These are phyloP conservation scores for Allium sativum DNA, from an alignment of 106 monocot species.

Conservation along the genomic window DNA sequence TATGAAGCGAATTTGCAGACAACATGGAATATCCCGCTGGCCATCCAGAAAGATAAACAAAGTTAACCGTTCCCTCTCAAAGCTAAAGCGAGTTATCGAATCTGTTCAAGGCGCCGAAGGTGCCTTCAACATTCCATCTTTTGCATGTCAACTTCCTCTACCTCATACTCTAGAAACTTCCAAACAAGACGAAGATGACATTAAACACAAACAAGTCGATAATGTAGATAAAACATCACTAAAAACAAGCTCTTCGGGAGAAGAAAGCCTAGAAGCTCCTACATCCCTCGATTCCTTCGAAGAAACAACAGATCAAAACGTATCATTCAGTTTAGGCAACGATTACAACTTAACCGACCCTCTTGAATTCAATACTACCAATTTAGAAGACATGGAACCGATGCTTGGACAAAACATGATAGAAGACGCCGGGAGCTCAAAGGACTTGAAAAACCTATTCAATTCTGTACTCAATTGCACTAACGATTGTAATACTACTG, in stretches of 20 bases:
- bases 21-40: conserved; percentile 65
- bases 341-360: neutral
- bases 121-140: conserved; percentile 37
- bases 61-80: conserved; percentile 57
- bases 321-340: conserved; percentile 6
- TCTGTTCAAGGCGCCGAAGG: conserved; percentile 46
- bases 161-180: conserved; percentile 18
- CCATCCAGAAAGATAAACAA: conserved; percentile 75
- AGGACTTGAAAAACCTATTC: conserved; percentile 41
- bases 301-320: conserved; percentile 4
- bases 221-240: conserved; percentile 7
- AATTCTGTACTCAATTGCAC: conserved; percentile 6
- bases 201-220: conserved; percentile 2
- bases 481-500: conserved; percentile 5
- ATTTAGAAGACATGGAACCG: conserved; percentile 11
- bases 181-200: conserved; percentile 12
- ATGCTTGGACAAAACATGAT: conserved; percentile 22
- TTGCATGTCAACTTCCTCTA: conserved; percentile 28
- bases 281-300: conserved; percentile 44
- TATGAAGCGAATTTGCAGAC: conserved; percentile 71
- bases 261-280: conserved; percentile 23
- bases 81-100: conserved; percentile 57
- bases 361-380: conserved; percentile 5
- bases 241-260: conserved; percentile 30
- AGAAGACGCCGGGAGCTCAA: conserved; percentile 58